Evolutionary conservation across 495 filamentous ascomycete species (phyloP).

Genomic region (Aspergillus diversus): DNA sequence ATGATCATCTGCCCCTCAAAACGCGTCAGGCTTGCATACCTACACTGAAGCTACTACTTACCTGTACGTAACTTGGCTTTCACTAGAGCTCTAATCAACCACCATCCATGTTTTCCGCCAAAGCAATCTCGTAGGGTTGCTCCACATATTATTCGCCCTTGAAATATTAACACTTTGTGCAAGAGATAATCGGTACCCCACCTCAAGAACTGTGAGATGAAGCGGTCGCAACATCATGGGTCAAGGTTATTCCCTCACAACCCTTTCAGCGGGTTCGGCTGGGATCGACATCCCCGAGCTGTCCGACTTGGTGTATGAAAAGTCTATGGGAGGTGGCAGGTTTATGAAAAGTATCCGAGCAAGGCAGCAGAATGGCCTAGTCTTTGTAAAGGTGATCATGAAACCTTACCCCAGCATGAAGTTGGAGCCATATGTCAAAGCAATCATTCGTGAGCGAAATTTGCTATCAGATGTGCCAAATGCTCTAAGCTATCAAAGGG

Average conservation of each 20-base stretch:
- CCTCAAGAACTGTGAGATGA: slow-evolving; percentile 38
- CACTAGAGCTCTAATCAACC: too few relatives aligned
- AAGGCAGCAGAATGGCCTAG: slow-evolving; percentile 83
- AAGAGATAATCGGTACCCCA: neutral
- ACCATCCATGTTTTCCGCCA: neutral
- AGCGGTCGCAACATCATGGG: slow-evolving; percentile 68
- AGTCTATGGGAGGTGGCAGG: slow-evolving; percentile 86
- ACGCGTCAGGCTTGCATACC: neutral
- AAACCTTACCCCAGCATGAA: slow-evolving; percentile 82
- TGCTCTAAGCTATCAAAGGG: slow-evolving; percentile 84
- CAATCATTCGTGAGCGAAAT: slow-evolving; percentile 81
- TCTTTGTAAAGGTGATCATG: slow-evolving; percentile 91
- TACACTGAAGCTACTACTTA: too few relatives aligned
- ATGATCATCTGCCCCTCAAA: neutral
- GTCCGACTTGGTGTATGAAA: slow-evolving; percentile 86
- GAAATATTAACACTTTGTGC: slow-evolving; percentile 5
- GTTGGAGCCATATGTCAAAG: slow-evolving; percentile 74
- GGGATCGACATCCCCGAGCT: slow-evolving; percentile 94
- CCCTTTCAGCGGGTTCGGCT: slow-evolving; percentile 85
- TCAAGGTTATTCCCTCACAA: slow-evolving; percentile 91
- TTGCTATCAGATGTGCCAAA: slow-evolving; percentile 84
- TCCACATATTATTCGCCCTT: neutral
- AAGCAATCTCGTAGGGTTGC: slow-evolving; percentile 8
- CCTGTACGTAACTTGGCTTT: too few relatives aligned
- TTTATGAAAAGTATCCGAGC: slow-evolving; percentile 98